A percentile compares a stretch with the other conserved stretches of the same genome.
These are phyloP conservation scores for Neoascochyta sp. DNA, from an alignment of 2,329 filamentous ascomycete species.

Conservation along the genomic window DNA sequence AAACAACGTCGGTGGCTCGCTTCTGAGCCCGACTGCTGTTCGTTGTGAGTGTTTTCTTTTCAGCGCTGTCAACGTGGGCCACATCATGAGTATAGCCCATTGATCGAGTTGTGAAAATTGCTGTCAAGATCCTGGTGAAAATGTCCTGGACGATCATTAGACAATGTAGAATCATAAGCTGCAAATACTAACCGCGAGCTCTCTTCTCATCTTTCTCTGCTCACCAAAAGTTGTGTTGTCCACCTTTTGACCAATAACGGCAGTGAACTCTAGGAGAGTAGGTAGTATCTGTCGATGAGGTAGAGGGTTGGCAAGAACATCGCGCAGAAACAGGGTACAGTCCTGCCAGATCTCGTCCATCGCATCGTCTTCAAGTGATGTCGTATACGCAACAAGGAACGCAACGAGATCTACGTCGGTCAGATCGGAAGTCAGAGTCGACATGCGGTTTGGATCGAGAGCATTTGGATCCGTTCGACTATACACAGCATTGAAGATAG, in stretches of 20 bases:
- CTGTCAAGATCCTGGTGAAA: constrained; percentile 80
- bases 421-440: constrained; percentile 80
- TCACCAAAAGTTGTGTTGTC: constrained; percentile 98
- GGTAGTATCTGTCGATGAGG: constrained; percentile 90
- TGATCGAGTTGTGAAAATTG: constrained; percentile 89
- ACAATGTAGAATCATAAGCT: constrained; percentile 14
- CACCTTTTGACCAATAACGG: constrained; percentile 87
- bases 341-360: constrained; percentile 98
- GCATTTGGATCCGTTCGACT: constrained; percentile 83
- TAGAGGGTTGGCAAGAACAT: constrained; percentile 88
- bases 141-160: constrained; percentile 61
- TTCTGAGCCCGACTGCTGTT: constrained; percentile 43
- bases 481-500: constrained; percentile 93
- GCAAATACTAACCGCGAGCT: constrained; percentile 68
- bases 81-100: constrained; percentile 64
- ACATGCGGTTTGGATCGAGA: constrained; percentile 75
- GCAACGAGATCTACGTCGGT: constrained; percentile 79
- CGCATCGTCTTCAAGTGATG: constrained; percentile 88
- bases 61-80: constrained; percentile 31
- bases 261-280: constrained; percentile 80
- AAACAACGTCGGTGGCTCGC: constrained; percentile 61
- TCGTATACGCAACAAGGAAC: constrained; percentile 87
- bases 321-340: constrained; percentile 84
- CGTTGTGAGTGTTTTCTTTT: constrained; percentile 18
- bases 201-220: constrained; percentile 84